phyloP scores from a whole-genome alignment of 257 asterid species.

The Sherardia arvensis region DNA sequence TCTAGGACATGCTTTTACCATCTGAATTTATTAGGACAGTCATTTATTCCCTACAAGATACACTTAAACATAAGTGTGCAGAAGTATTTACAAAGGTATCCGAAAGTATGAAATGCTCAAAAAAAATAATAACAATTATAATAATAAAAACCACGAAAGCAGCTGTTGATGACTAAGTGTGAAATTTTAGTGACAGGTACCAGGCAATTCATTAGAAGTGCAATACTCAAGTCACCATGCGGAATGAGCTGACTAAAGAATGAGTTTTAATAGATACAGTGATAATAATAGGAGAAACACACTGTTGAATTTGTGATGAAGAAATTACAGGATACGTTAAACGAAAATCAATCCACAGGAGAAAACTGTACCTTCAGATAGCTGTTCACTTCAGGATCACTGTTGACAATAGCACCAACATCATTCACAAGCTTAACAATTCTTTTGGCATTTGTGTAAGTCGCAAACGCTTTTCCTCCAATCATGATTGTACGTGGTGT shows the following conservation, averaged over 20 bases:
- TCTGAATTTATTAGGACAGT: background rate
- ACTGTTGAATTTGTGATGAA: background rate
- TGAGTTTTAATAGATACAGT: background rate
- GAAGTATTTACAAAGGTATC: background rate
- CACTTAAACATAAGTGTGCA: background rate
- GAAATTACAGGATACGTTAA: background rate
- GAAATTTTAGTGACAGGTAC: background rate
- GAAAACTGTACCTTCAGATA: slow-evolving; percentile 53
- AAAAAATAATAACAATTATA: too few relatives aligned
- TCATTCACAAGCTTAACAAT: slow-evolving; percentile 94
- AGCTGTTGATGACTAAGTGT: background rate
- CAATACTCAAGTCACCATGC: background rate
- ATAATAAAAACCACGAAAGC: background rate
- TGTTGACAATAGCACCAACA: slow-evolving; percentile 90
- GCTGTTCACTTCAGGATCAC: slow-evolving; percentile 82
- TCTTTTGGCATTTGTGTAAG: slow-evolving; percentile 92
- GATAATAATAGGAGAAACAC: background rate
- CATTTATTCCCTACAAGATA: background rate
- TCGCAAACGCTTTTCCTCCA: slow-evolving; percentile 99
- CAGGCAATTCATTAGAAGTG: background rate
- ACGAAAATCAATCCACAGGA: background rate
- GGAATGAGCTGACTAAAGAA: background rate
- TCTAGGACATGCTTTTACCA: background rate
- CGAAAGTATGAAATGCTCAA: background rate
- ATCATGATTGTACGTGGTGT: slow-evolving; percentile 95